Evolutionary conservation across 2,329 filamentous ascomycete genomes (phyloP).

Genomic region (Huntiella abstrusa): DNA sequence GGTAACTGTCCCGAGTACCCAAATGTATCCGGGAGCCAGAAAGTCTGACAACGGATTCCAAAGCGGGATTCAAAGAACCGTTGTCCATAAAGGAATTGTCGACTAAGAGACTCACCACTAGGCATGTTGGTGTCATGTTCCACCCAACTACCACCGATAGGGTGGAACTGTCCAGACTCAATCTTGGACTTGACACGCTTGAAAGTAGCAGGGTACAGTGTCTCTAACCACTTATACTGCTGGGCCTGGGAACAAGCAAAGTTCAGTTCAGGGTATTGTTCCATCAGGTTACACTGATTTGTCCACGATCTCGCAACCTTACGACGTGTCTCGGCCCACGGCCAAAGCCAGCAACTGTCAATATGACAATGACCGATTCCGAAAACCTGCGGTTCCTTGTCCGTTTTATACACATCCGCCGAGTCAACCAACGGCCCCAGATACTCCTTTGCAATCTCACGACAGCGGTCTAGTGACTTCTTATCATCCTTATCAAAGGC

Average conservation of each 20-base stretch:
- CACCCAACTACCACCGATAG: slow-evolving; percentile 94
- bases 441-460: slow-evolving; percentile 68
- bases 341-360: slow-evolving; percentile 97
- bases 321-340: slow-evolving; percentile 91
- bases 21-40: slow-evolving; percentile 97
- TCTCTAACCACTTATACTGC: slow-evolving; percentile 94
- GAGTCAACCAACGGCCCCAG: slow-evolving; percentile 68
- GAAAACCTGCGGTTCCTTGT: slow-evolving; percentile 58
- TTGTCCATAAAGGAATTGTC: slow-evolving; percentile 91
- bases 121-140: slow-evolving; percentile 98
- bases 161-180: slow-evolving; percentile 77
- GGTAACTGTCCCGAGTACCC: slow-evolving; percentile 91
- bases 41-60: slow-evolving; percentile 71
- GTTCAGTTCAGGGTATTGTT: slow-evolving; percentile 80
- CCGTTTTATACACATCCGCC: slow-evolving; percentile 62
- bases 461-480: slow-evolving; percentile 58
- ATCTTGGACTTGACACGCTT: slow-evolving; percentile 84
- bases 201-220: slow-evolving; percentile 72
- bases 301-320: slow-evolving; percentile 94
- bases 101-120: slow-evolving; percentile 78
- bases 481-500: slow-evolving; percentile 66
- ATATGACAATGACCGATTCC: slow-evolving; percentile 96
- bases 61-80: slow-evolving; percentile 89
- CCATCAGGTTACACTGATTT: slow-evolving; percentile 88
- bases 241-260: slow-evolving; percentile 91